Conservation (phyloP, 148 eudicot genomes). For the Gaultheria prostrata region DNA sequence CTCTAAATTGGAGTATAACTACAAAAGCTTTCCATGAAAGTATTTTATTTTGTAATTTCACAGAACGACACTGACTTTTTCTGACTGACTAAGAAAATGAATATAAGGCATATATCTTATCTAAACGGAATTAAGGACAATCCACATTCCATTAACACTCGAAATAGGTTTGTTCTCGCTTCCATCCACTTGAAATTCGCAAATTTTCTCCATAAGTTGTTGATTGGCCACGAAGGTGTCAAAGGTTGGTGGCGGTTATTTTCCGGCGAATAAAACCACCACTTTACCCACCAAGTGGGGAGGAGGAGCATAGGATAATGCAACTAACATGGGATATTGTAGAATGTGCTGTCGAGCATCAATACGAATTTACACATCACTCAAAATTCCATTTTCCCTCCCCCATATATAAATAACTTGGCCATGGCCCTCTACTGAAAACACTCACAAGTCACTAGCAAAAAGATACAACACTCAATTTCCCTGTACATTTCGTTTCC, state of each 20-base stretch:
- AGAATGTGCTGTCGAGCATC: slow-evolving; percentile 13
- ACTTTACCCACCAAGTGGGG: neutral
- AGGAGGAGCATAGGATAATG: slow-evolving; percentile 1
- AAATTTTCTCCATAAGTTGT: neutral
- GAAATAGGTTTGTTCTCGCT: neutral
- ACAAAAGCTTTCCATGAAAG: too few relatives aligned
- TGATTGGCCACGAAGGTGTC: neutral
- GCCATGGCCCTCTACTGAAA: neutral
- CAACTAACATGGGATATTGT: too few relatives aligned
- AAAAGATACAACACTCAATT: neutral
- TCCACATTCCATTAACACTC: neutral
- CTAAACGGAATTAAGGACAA: too few relatives aligned
- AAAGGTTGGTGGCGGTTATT: neutral
- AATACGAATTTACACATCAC: neutral
- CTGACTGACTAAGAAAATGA: too few relatives aligned
- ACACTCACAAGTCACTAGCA: neutral
- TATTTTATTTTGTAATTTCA: too few relatives aligned
- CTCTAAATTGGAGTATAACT: too few relatives aligned
- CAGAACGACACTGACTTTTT: too few relatives aligned
- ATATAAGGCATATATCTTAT: too few relatives aligned
- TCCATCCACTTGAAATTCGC: neutral
- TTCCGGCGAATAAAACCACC: neutral
- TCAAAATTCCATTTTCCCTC: slow-evolving; percentile 4
- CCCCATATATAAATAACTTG: neutral
- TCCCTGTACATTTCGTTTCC: neutral